A percentile compares a stretch with the other conserved stretches of the same genome.
Conservation (phyloP, 2,329 filamentous ascomycete species). For the Triangularia setosa region DNA sequence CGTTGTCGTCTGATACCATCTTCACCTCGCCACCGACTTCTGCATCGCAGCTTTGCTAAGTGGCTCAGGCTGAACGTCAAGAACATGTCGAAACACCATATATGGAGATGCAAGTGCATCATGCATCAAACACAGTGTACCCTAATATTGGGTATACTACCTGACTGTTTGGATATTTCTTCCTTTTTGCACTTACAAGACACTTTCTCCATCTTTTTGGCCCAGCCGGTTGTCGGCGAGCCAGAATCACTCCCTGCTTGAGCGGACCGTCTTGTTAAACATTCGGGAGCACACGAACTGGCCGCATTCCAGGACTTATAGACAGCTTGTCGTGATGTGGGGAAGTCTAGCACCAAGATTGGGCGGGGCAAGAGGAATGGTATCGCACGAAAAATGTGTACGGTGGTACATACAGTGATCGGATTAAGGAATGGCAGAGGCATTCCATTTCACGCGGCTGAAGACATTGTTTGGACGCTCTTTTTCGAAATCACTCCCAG, state of each 20-base stretch:
- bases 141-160: background rate
- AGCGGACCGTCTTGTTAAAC: constrained; percentile 5
- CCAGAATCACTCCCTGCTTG: background rate
- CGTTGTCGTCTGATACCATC: background rate
- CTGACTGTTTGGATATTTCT: background rate
- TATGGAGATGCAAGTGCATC: background rate
- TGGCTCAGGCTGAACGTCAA: background rate
- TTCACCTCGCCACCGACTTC: background rate
- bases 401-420: background rate
- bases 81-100: background rate
- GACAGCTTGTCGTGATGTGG: background rate
- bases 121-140: background rate
- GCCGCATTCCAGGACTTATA: constrained; percentile 2
- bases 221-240: background rate
- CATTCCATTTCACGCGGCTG: constrained; percentile 7
- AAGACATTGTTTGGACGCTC: background rate
- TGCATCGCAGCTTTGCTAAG: background rate
- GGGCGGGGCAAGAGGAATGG: background rate
- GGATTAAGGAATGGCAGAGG: background rate
- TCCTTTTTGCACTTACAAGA: background rate
- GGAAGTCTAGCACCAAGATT: background rate
- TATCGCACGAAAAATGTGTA: background rate
- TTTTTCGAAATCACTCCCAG: background rate
- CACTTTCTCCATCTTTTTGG: background rate
- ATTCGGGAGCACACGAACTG: constrained; percentile 1